These are phyloP conservation scores for Chionographis japonica DNA, from an alignment of 106 monocot genomes.

Conservation along the genomic window DNA sequence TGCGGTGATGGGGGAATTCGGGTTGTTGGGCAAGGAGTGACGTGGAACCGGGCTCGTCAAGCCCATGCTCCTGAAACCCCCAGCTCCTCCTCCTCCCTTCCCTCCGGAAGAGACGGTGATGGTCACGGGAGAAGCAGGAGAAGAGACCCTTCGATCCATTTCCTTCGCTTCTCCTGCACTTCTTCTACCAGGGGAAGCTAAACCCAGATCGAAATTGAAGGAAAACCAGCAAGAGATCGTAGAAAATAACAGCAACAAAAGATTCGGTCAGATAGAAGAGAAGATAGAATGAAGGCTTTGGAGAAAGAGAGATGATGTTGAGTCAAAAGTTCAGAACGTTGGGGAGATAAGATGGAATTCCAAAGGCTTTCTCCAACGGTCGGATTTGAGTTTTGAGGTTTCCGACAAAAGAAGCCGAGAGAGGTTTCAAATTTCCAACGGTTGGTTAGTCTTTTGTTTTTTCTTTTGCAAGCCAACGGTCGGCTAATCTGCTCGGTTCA, in stretches of 20 bases:
- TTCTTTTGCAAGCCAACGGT: not conserved
- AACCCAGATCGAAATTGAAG: conserved; percentile 2
- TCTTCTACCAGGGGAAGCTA: not conserved
- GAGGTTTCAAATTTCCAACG: too few relatives aligned
- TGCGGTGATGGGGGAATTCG: conserved; percentile 4
- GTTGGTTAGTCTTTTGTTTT: too few relatives aligned
- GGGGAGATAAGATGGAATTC: not conserved
- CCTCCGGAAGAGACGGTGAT: conserved; percentile 26
- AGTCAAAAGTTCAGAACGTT: not conserved
- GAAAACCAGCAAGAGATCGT: too few relatives aligned
- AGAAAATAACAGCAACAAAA: too few relatives aligned
- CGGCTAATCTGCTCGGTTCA: conserved; percentile 8
- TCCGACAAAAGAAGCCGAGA: not conserved
- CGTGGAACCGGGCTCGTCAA: conserved; percentile 35
- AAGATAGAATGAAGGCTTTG: too few relatives aligned
- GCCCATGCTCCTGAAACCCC: conserved; percentile 7
- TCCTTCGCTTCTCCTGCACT: not conserved
- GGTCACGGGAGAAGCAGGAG: conserved; percentile 39
- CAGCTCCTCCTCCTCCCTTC: conserved; percentile 6
- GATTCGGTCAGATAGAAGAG: not conserved
- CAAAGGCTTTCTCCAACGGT: conserved; percentile 1
- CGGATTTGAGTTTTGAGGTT: not conserved
- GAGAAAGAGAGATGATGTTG: too few relatives aligned
- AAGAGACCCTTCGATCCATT: conserved; percentile 19
- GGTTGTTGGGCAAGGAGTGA: conserved; percentile 14